Conservation (phyloP, 176 grass and related monocot genomes). For the Microstegium vimineum region DNA sequence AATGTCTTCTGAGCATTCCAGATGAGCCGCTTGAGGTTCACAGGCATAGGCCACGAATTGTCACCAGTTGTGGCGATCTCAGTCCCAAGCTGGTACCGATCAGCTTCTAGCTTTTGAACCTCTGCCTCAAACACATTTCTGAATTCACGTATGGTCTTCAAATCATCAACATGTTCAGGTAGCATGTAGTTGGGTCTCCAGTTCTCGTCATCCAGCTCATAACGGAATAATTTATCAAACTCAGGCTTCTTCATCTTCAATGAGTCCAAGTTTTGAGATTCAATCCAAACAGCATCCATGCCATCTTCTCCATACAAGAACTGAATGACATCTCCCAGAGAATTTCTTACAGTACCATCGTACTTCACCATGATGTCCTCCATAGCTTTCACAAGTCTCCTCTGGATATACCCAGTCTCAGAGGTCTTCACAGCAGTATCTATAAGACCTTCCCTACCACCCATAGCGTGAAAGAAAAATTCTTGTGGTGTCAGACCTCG, state of each 20-base stretch:
- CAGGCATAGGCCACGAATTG: conserved; percentile 84
- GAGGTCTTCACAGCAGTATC: conserved; percentile 93
- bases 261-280: conserved; percentile 87
- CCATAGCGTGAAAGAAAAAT: conserved; percentile 94
- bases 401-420: conserved; percentile 93
- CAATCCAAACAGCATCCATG: conserved; percentile 99
- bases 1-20: conserved; percentile 99
- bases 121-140: conserved; percentile 98
- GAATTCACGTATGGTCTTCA: conserved; percentile 91
- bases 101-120: conserved; percentile 91
- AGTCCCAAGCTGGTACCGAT: conserved; percentile 80
- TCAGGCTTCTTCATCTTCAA: conserved; percentile 88
- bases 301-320: conserved; percentile 99
- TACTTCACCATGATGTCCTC: conserved; percentile 99
- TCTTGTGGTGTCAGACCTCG: conserved; percentile 92
- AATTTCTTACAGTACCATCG: conserved; percentile 95
- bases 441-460: conserved; percentile 85
- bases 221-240: conserved; percentile 69
- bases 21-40: conserved; percentile 91
- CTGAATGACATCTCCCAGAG: conserved; percentile 94
- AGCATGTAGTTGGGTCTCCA: conserved; percentile 96
- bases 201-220: conserved; percentile 89
- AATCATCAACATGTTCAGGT: conserved; percentile 93
- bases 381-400: conserved; percentile 97
- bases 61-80: conserved; percentile 93